Conservation (phyloP, 257 asterid genomes). For the Solanum rostratum region DNA sequence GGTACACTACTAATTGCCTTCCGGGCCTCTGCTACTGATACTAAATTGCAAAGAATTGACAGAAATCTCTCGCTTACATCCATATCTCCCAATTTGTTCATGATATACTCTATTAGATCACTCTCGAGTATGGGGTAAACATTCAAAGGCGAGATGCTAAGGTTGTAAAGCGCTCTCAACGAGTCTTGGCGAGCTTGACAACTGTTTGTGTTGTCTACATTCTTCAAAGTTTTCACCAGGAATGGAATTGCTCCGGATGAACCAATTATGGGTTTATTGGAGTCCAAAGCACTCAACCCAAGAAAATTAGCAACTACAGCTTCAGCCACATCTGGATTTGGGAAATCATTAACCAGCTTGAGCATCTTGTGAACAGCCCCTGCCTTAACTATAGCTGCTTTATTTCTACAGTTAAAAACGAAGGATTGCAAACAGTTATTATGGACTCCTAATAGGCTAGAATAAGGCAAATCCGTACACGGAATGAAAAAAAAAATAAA, state of each 20-base stretch:
- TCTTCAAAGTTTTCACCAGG: slow-evolving; percentile 31
- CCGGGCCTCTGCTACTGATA: slow-evolving; percentile 50
- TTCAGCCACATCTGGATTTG: slow-evolving; percentile 28
- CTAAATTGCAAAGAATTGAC: slow-evolving; percentile 58
- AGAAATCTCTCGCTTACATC: slow-evolving; percentile 63
- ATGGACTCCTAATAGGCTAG: neutral
- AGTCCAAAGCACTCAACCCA: slow-evolving; percentile 76
- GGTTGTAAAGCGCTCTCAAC: slow-evolving; percentile 66
- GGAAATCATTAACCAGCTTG: slow-evolving; percentile 25
- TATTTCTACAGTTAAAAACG: slow-evolving; percentile 39
- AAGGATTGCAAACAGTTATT: neutral
- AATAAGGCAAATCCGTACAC: neutral
- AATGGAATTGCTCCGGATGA: slow-evolving; percentile 71
- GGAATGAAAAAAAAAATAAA: neutral
- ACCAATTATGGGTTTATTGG: slow-evolving; percentile 69
- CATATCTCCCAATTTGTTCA: slow-evolving; percentile 55
- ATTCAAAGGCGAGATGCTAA: slow-evolving; percentile 56
- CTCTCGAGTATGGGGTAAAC: slow-evolving; percentile 33
- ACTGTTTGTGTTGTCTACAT: neutral
- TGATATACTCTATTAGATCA: slow-evolving; percentile 36
- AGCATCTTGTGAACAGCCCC: slow-evolving; percentile 85
- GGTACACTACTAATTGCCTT: slow-evolving; percentile 37
- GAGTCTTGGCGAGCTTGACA: slow-evolving; percentile 54
- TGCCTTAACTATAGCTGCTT: slow-evolving; percentile 78
- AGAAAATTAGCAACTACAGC: slow-evolving; percentile 80